A percentile compares a stretch with the other conserved stretches of the same genome.
phyloP scores from a whole-genome alignment of 192 early-diverging fungal genomes.

The Umbelopsis vinacea region DNA sequence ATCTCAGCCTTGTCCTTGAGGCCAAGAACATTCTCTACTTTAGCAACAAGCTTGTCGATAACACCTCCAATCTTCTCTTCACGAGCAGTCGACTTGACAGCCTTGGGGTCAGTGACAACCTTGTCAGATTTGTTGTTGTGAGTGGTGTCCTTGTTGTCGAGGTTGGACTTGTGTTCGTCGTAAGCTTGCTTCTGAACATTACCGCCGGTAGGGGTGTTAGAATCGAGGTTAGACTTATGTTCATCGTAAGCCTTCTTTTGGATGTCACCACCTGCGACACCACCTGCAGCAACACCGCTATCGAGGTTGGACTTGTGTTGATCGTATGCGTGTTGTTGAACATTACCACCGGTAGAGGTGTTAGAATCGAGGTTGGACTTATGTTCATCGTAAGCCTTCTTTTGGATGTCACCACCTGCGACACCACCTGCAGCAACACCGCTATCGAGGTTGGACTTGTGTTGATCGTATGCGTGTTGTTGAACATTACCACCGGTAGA shows the following conservation, averaged over 20 bases:
- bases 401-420: not conserved
- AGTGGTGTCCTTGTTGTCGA: not conserved
- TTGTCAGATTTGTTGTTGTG: not conserved
- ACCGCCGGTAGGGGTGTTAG: not conserved
- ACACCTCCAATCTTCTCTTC: constrained; percentile 13
- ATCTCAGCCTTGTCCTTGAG: not conserved
- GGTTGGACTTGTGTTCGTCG: constrained; percentile 14
- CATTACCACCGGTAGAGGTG: not conserved
- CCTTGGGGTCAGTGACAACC: not conserved
- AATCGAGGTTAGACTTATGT: not conserved
- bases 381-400: not conserved
- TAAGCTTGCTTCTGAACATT: constrained; percentile 13
- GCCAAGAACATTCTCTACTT: constrained; percentile 14
- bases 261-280: not conserved
- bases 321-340: not conserved
- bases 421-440: no score
- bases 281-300: no score
- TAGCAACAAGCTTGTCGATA: constrained; percentile 5
- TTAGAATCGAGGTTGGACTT: not conserved
- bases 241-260: not conserved
- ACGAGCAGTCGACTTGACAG: not conserved
- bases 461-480: not conserved
- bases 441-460: not conserved
- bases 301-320: constrained; percentile 13
- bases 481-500: not conserved